Conservation (phyloP, 768 basidiomycete species). For the Lactifluus hygrophoroides region DNA sequence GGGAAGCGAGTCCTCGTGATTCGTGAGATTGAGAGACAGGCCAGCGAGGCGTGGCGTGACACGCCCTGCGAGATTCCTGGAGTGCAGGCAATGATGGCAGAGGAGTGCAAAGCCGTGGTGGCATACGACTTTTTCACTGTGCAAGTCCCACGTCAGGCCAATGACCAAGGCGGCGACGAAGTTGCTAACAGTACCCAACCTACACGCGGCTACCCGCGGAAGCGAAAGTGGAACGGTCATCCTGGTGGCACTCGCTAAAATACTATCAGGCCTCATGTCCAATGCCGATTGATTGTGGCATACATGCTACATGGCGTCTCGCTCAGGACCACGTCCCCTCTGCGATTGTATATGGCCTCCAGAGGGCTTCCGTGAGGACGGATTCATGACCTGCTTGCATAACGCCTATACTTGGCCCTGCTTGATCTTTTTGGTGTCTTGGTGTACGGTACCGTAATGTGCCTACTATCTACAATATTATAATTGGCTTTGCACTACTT, state of each 20-base stretch:
- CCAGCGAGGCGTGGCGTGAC: conserved; percentile 49
- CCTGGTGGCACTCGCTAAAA: background rate
- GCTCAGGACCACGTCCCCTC: background rate
- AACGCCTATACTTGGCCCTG: no score
- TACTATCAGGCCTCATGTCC: background rate
- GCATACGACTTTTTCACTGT: conserved; percentile 22
- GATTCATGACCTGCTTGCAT: background rate
- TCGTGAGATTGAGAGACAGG: conserved; percentile 53
- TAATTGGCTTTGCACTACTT: no score
- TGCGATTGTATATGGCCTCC: background rate
- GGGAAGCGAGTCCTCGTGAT: conserved; percentile 36
- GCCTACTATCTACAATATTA: no score
- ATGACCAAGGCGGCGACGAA: background rate
- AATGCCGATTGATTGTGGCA: background rate
- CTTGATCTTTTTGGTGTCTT: no score
- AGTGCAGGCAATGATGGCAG: background rate
- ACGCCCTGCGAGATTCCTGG: conserved; percentile 10
- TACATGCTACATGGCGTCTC: background rate
- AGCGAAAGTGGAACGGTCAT: background rate
- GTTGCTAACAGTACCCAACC: background rate
- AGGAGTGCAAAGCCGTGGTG: conserved; percentile 10
- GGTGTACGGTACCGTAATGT: no score
- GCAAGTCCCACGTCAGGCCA: background rate
- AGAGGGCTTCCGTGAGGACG: background rate
- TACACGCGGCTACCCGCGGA: background rate